Evolutionary conservation across 2,329 filamentous ascomycete genomes (phyloP).

Genomic region (Pyrenochaeta sp.): DNA sequence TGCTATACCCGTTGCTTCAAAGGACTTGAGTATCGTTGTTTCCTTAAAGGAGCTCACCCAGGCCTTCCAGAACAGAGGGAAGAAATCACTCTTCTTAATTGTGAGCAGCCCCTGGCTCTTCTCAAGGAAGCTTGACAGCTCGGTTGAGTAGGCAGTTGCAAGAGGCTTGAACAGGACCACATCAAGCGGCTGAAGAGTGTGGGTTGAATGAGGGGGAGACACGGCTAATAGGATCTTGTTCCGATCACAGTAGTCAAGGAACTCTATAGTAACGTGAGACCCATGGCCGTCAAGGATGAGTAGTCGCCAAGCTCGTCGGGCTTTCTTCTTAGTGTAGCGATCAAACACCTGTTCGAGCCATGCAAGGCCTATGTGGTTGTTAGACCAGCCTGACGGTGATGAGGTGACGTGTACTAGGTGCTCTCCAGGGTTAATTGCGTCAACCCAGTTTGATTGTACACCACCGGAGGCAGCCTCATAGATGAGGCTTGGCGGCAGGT

Average conservation of each 20-base stretch:
- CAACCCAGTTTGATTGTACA: background rate
- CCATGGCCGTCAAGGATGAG: constrained; percentile 16
- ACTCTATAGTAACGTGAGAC: constrained; percentile 42
- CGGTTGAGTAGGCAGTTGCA: constrained; percentile 43
- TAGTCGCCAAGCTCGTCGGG: constrained; percentile 1
- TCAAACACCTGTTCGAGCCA: constrained; percentile 14
- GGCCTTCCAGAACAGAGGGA: constrained; percentile 7
- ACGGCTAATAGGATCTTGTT: constrained; percentile 40
- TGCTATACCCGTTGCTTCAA: constrained; percentile 6
- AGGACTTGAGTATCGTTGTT: constrained; percentile 3
- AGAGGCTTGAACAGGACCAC: constrained; percentile 21
- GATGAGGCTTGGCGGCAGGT: background rate
- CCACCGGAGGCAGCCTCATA: background rate
- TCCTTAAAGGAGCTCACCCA: constrained; percentile 1
- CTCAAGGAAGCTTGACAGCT: background rate
- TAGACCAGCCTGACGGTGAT: constrained; percentile 20
- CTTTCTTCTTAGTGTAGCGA: constrained; percentile 9
- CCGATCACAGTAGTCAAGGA: constrained; percentile 45
- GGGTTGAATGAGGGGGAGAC: constrained; percentile 9
- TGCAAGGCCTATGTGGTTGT: constrained; percentile 12
- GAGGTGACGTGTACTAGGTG: constrained; percentile 7
- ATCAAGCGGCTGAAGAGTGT: constrained; percentile 11
- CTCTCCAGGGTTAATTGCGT: constrained; percentile 2
- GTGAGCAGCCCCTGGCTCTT: background rate
- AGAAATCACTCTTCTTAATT: constrained; percentile 3